phyloP scores from a whole-genome alignment of 202 grass and related monocot genomes.

The Brachypodium distachyon region DNA sequence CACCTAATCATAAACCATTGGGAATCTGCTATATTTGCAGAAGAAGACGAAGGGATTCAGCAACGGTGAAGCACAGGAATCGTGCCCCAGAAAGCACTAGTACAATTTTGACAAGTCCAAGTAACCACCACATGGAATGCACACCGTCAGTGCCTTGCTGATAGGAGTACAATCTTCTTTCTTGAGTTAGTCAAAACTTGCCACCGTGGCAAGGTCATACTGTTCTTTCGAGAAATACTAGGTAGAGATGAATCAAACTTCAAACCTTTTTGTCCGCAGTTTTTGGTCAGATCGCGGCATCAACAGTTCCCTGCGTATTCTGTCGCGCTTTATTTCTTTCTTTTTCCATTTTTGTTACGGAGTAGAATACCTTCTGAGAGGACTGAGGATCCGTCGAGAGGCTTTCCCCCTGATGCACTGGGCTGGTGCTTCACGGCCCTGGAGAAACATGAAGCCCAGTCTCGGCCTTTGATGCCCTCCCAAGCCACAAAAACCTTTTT shows the following conservation, averaged over 20 bases:
- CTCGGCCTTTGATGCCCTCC: too few species aligned
- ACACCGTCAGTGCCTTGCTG: background rate
- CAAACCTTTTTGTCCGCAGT: background rate
- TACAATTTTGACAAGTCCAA: constrained; percentile 35
- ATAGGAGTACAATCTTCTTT: background rate
- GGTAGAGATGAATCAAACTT: background rate
- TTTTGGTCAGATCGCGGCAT: too few species aligned
- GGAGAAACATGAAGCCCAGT: background rate
- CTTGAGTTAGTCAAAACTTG: background rate
- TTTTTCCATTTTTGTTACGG: too few species aligned
- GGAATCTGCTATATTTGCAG: constrained; percentile 39
- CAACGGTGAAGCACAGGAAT: constrained; percentile 36
- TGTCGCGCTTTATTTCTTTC: too few species aligned
- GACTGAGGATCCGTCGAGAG: too few species aligned
- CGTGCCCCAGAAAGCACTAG: constrained; percentile 38
- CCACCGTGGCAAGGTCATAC: background rate
- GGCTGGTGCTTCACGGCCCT: too few species aligned
- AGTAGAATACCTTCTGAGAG: too few species aligned
- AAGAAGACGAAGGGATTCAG: constrained; percentile 82
- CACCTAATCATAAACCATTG: background rate
- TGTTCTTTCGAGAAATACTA: too few species aligned
- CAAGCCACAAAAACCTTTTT: too few species aligned
- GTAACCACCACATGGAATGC: background rate
- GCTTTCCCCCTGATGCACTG: too few species aligned
- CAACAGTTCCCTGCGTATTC: too few species aligned